Base-by-base conservation (phyloP, 768 basidiomycete species). In the Boletus bicolor region DNA sequence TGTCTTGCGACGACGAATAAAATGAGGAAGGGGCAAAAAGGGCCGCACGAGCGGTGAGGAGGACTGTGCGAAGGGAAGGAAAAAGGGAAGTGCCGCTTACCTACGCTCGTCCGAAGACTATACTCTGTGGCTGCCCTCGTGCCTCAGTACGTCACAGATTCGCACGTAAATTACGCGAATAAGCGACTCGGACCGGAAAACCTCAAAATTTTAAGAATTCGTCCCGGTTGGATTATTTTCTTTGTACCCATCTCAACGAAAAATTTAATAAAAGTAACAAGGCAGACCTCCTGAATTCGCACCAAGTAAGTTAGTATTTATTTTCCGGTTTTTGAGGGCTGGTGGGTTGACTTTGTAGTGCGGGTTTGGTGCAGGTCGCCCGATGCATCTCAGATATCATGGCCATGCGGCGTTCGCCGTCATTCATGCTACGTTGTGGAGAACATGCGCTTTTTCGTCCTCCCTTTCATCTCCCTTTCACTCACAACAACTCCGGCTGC, bases 401-500 rank as follows among this genome's bases (percentile, higher is more conserved):
- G 44, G 3, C 35, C 44, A 41, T n/a, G 47, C 35, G 51, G 32
- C 42, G 19, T 17, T 44, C 21, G 37, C 17, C 38, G 43, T 15
- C 57, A 50, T 44, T 63, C 30, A 45, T 52, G 37, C 19, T 24
- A 5, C 42, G 46, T 38, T 30, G 39, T 17, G 35, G 39, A 42
- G 30, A 36, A 44, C 36, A 24, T 24, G 32, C 24, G 12, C 4
- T 32, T 44, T 42, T 43, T 32, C 5, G n/a, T 26, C 17, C 30
- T 2, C 34, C 44, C 46, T 66, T 60, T 53, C 41, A 37, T 17
- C 43, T 35, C 43, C 38, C 56, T 58, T 58, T 55, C 49, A 48
- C 34, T 41, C 41, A 55, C 37, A 44, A 34, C 47, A 44, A 34
- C 47, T 35, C 48, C 11, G 38, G 47, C 45, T 30, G 28, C 38